These are phyloP conservation scores for Vaccinium corymbosum DNA, from an alignment of 148 eudicot genomes.

Conservation along the genomic window DNA sequence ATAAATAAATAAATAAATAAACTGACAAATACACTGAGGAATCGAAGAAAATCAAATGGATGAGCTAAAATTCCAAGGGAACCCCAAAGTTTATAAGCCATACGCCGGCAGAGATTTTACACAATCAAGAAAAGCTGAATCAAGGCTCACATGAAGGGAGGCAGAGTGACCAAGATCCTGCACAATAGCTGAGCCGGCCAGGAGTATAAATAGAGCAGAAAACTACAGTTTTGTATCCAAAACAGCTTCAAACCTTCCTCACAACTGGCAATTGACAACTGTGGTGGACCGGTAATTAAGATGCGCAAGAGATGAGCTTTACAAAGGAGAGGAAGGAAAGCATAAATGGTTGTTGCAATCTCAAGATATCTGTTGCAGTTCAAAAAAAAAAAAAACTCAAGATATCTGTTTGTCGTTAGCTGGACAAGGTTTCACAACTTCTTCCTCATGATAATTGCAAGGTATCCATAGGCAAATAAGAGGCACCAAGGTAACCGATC, in stretches of 20 bases:
- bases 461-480: neutral
- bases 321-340: constrained; percentile 2
- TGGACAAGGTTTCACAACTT: neutral
- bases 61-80: neutral
- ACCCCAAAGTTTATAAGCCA: neutral
- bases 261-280: neutral
- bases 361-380: neutral
- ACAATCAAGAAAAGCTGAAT: neutral
- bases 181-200: neutral
- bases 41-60: neutral
- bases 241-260: neutral
- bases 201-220: neutral
- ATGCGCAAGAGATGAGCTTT: neutral
- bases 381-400: no score
- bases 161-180: neutral
- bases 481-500: neutral
- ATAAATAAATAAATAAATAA: neutral
- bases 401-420: neutral
- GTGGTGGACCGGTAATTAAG: neutral
- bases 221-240: neutral
- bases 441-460: neutral
- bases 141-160: neutral
- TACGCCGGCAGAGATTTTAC: neutral
- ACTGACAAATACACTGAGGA: neutral
- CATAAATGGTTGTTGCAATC: neutral